A percentile compares a stretch with the other conserved stretches of the same genome.
Conservation (phyloP, 768 basidiomycete genomes). For the Suillus bovinus region DNA sequence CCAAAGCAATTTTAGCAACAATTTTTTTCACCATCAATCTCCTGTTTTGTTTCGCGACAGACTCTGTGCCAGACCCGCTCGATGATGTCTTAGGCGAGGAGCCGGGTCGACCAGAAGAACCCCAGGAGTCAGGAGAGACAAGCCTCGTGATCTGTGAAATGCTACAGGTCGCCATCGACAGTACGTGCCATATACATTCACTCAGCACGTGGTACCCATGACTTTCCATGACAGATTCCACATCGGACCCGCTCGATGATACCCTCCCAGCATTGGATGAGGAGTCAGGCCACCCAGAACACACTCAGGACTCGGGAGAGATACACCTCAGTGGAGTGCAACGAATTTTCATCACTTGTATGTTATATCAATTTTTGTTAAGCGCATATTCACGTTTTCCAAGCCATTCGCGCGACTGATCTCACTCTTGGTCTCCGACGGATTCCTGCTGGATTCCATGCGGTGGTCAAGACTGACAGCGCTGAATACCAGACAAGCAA, state of each 20-base stretch:
- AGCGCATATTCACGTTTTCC: not conserved
- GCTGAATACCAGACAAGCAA: not conserved
- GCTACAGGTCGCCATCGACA: no score
- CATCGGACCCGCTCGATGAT: no score
- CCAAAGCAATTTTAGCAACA: not conserved
- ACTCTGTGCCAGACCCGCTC: not conserved
- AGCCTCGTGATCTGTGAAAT: no score
- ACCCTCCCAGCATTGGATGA: no score
- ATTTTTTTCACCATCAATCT: not conserved
- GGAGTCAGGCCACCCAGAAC: no score
- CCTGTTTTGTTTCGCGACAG: not conserved
- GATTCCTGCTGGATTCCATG: slow-evolving; percentile 11
- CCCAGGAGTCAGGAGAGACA: no score
- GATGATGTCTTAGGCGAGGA: no score
- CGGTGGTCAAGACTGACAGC: not conserved
- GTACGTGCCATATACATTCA: not conserved
- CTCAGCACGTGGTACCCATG: no score
- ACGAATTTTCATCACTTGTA: not conserved
- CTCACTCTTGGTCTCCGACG: slow-evolving; percentile 5
- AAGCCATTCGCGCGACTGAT: slow-evolving; percentile 14
- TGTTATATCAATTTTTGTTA: not conserved
- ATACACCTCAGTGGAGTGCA: not conserved
- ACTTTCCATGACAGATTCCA: no score
- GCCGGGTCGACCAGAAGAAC: no score
- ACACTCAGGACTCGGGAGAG: no score